Conservation (phyloP, 169 alveolate species). For the Haemoproteus tartakovskyi region DNA sequence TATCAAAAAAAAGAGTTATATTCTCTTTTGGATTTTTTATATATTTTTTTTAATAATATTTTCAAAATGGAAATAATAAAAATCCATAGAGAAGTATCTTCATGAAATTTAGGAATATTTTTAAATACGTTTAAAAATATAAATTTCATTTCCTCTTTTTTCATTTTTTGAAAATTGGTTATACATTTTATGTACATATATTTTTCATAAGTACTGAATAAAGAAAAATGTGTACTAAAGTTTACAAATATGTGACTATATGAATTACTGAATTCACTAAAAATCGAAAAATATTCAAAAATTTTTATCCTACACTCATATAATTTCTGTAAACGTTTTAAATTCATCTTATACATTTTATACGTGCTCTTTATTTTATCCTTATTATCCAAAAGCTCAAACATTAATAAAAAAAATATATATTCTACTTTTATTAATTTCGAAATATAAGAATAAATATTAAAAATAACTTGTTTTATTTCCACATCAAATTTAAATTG, state of each 20-base stretch:
- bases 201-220: conserved; percentile 58
- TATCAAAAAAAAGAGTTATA: too few relatives aligned
- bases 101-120: conserved; percentile 20
- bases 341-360: conserved; percentile 19
- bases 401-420: too few relatives aligned
- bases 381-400: conserved; percentile 7
- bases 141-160: conserved; percentile 65
- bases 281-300: conserved; percentile 43
- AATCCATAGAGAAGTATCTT: conserved; percentile 50
- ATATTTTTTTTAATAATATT: conserved; percentile 45
- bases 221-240: conserved; percentile 27
- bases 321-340: conserved; percentile 16
- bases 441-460: conserved; percentile 30
- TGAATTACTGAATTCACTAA: conserved; percentile 14
- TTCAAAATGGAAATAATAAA: conserved; percentile 48
- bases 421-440: conserved; percentile 45
- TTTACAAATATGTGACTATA: conserved; percentile 56
- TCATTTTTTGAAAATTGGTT: conserved; percentile 36
- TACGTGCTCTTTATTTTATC: conserved; percentile 21
- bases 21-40: too few relatives aligned
- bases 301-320: conserved; percentile 45
- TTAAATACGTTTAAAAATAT: conserved; percentile 38
- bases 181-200: conserved; percentile 47
- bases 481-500: conserved; percentile 40
- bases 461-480: conserved; percentile 19